Base-by-base conservation (phyloP, 495 filamentous ascomycete genomes). In the Neurospora sublineolata region DNA sequence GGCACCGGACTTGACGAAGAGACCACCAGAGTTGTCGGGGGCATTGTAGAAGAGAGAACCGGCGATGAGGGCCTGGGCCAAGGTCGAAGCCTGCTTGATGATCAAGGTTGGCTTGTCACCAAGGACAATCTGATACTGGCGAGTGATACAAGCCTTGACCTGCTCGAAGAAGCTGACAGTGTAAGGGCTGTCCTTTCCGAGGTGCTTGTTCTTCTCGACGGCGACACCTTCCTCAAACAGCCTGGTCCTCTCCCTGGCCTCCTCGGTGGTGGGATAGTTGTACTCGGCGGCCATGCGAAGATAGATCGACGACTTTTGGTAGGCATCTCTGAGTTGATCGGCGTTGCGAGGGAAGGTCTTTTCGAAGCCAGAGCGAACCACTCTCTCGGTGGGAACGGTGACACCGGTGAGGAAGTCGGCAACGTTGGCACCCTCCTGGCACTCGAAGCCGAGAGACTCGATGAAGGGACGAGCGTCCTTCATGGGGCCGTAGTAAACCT, bases 1-100 rank as follows among this genome's bases (percentile, higher is more conserved):
- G 42, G 84, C 80, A 73, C 84, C 87, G 68, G 87, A 86, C 42
- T 86, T 83, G 33, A 84, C 77, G 76, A 89, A 86, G 46, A 86
- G 82, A 18, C 87, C 87, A 5, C 72, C 71, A 1, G 83, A 76
- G 78, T 89, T 91, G 27, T 84, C 76, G 0, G 90, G 90, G 9
- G 89, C 84, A 44, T 92, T 84, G 79, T 87, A 94, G 77, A 94
- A 95, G 9, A 93, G 76, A 73, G 87, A 89, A 42, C 93, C 92
- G 12, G 93, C 84, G 71, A 96, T 92, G 4, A 95, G 80, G 37
- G 90, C 88, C 75, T 93, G 90, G 75, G 92, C 89, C 10, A 91
- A 71, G 39, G 75, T 79, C 16, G 72, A 73, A 70, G 60, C 77
- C 72, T 88, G 86, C 77, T 88, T 88, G 79, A 89, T 86, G 73